Evolutionary conservation across 1,139 yeast species (phyloP).

Genomic region (Ogataea hybrid): DNA sequence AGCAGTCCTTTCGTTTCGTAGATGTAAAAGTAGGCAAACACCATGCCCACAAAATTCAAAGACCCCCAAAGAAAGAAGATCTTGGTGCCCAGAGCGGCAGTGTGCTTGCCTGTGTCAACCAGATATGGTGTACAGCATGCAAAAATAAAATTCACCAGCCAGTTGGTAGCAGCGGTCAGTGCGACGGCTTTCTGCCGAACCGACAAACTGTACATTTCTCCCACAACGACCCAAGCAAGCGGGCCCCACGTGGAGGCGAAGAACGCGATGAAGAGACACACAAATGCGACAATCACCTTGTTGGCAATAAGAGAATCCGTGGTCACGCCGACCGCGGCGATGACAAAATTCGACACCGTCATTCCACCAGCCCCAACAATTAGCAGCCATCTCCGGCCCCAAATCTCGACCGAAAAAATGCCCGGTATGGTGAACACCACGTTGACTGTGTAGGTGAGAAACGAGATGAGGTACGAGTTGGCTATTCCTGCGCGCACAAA

Average conservation of each 20-base stretch:
- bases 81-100: constrained; percentile 63
- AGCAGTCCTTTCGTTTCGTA: constrained; percentile 66
- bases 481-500: constrained; percentile 60
- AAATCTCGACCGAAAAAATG: constrained; percentile 60
- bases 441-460: constrained; percentile 70
- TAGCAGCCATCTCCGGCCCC: constrained; percentile 63
- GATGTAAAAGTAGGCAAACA: constrained; percentile 55
- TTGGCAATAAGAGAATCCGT: constrained; percentile 47
- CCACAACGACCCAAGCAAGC: constrained; percentile 71
- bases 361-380: constrained; percentile 64
- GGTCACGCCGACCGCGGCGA: constrained; percentile 65
- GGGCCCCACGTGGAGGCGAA: constrained; percentile 86
- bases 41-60: constrained; percentile 49
- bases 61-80: constrained; percentile 82
- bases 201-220: constrained; percentile 70
- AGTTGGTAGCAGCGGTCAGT: constrained; percentile 71
- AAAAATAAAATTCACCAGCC: constrained; percentile 74
- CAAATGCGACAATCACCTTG: constrained; percentile 62
- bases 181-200: constrained; percentile 77
- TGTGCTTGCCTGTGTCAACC: constrained; percentile 59
- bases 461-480: constrained; percentile 63
- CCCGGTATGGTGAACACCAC: constrained; percentile 72
- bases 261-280: constrained; percentile 68
- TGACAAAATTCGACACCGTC: constrained; percentile 59
- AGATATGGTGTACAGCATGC: constrained; percentile 72